Base-by-base conservation (phyloP, 768 basidiomycete genomes). In the Leccinum ochraceum region DNA sequence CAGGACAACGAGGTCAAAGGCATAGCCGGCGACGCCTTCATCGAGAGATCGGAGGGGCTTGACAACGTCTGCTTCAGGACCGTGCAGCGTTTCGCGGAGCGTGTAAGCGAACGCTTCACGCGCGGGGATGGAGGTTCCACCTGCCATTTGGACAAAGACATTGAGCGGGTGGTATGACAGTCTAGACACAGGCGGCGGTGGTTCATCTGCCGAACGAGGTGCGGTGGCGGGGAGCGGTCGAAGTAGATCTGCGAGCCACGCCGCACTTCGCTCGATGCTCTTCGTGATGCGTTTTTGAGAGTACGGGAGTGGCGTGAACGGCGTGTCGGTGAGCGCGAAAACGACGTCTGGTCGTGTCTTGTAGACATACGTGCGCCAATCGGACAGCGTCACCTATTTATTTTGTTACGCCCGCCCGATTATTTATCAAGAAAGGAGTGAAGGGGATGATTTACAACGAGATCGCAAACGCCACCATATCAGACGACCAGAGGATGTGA, bases 201-300 rank as follows among this genome's bases (percentile, higher is more conserved):
- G n/a, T 46, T 11, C 4, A 11, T 63, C 60, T 0, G 51, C 17
- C 1, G 53, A n/a, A 3, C 16, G 4, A 49, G 13, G 48, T 14
- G 7, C 16, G 0, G 22, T 24, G 4, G 56, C 39, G 3, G 67
- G 63, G 24, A 66, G 61, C 3, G 73, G 74, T 14, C 75, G 74
- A 2, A 92, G 77, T 1, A 90, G 61, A 36, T 81, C 76, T 0
- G 79, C 73, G 0, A 93, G 73, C 92, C 92, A 94, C 1, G 80
- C 73, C 0, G 77, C 68, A 3, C 86, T 86, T 28, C 92, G 81
- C 49, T 92, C 88, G 56, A 92, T 81, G 67, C 87, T 87, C 69
- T 92, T 94, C 28, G 83, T 86, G 6, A 87, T 72, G 3, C 92
- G 84, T 63, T 90, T 93, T 68, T 94, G 92, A 4, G 91, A 92